Base-by-base conservation (phyloP, 352 stramenopile species). In the Phytophthora palmivora region DNA sequence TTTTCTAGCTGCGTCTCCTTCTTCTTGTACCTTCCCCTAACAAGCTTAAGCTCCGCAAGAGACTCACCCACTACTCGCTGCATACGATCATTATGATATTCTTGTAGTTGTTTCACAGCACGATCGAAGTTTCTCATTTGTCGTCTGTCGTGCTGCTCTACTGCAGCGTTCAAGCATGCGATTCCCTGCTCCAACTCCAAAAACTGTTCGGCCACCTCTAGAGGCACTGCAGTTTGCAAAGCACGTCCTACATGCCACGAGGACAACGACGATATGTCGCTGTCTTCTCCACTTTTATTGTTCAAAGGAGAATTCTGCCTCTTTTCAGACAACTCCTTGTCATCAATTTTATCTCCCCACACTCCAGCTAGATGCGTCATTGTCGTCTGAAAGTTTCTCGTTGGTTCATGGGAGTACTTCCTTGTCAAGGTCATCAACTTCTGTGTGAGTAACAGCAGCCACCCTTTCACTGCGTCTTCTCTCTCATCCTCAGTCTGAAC, bases 11-110 rank as follows among this genome's bases (percentile, higher is more conserved):
- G 48, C 5, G 72, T 58, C 18, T 82, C 63, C 26, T 71, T 73
- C 41, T 78, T 78, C 56, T 76, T 82, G 64, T 87, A 78, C 16
- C 69, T 73, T 9, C 58, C 44, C 24, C 78, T 70, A 46, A 86
- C 74, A 5, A 60, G 48, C 28, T 90, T 86, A 10, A 90, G 55
- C 43, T 90, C 78, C 1, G 65, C 43, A 32, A 88, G 47, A 21
- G 78, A 85, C 28, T 88, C 78, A 8, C 78, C 65, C 15, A 85
- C 70, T 0, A 87, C 78, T 42, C 59, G 67, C 44, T 84, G 76
- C 22, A 90, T 72, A 9, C 70, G 77, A 8, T 84, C 72, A 22
- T 88, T 70, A 37, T 90, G 81, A 39, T 81, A 69, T 12, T 59
- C 61, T 55, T 87, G 78, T 28, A 90, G 63, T 53, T 88, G 71